A percentile compares a stretch with the other conserved stretches of the same genome.
phyloP scores from a whole-genome alignment of 371 early-diverging fungal genomes.

The Haplosporangium sp. region DNA sequence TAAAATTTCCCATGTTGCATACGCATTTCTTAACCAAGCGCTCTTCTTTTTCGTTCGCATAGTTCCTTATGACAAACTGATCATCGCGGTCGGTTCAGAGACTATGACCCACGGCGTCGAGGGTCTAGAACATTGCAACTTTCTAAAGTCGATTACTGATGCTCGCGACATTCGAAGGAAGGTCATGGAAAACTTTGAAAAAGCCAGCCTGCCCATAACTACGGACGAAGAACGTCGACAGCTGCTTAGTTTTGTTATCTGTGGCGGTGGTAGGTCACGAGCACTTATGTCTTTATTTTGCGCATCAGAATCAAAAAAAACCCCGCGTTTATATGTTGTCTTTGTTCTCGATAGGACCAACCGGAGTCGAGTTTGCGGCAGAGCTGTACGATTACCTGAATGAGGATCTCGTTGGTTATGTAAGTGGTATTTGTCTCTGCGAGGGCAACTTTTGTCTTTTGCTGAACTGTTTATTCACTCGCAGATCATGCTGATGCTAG shows the following conservation, averaged over 20 bases:
- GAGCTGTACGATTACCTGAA: conserved; percentile 87
- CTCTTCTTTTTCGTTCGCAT: not conserved
- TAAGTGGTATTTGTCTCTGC: conserved; percentile 37
- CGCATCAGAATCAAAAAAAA: not conserved
- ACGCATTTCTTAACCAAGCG: not conserved
- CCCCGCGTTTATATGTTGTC: not conserved
- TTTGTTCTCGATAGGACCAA: conserved; percentile 64
- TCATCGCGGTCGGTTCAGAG: conserved; percentile 86
- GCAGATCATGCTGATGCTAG: conserved; percentile 27
- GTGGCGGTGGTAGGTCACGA: conserved; percentile 76
- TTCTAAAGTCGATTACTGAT: conserved; percentile 79
- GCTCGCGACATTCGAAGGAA: conserved; percentile 76
- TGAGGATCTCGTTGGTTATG: conserved; percentile 82
- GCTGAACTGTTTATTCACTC: not conserved
- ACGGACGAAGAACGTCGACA: conserved; percentile 79
- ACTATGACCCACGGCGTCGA: conserved; percentile 84
- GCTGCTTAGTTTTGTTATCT: conserved; percentile 86
- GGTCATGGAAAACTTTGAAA: conserved; percentile 84
- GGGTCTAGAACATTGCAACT: conserved; percentile 79
- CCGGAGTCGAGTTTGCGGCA: conserved; percentile 86
- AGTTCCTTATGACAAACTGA: conserved; percentile 81
- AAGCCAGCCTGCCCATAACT: conserved; percentile 81
- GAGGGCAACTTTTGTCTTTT: not conserved
- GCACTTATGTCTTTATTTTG: not conserved
- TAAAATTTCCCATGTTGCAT: no score